These are phyloP conservation scores for Protomyces pachydermus DNA, from an alignment of 1,139 yeast species.

Conservation along the genomic window DNA sequence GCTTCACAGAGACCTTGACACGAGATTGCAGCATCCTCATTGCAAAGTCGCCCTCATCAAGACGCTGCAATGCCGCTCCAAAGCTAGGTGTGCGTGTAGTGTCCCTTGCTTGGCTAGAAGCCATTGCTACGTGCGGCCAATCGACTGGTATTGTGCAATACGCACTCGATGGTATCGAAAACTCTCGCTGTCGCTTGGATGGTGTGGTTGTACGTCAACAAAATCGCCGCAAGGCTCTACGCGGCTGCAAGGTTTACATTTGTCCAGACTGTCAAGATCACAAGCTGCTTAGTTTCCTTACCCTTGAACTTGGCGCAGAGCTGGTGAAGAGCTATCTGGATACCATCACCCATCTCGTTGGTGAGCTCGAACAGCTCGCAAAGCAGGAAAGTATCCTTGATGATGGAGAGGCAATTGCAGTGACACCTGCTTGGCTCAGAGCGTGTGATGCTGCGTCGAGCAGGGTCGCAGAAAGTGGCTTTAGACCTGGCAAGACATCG, in stretches of 20 bases:
- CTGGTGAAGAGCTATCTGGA: background rate
- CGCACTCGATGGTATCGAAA: conserved; percentile 12
- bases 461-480: background rate
- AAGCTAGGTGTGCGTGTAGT: conserved; percentile 7
- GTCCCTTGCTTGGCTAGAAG: conserved; percentile 11
- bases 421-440: background rate
- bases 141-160: conserved; percentile 2
- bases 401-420: background rate
- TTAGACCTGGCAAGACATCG: background rate
- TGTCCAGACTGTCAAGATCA: background rate
- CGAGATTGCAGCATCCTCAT: conserved; percentile 9
- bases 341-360: background rate
- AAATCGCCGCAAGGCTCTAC: background rate
- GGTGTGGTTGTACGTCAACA: background rate
- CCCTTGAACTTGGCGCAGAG: background rate
- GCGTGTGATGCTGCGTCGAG: background rate
- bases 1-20: conserved; percentile 12
- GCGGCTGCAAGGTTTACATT: background rate
- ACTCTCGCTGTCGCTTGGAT: conserved; percentile 12
- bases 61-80: conserved; percentile 5
- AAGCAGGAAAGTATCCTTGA: background rate
- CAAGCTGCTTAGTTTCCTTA: background rate
- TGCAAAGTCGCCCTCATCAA: conserved; percentile 8
- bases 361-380: background rate
- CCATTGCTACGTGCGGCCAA: conserved; percentile 5